Conservation (phyloP, 306 rosid species). For the Chamaecrista fasciculata region DNA sequence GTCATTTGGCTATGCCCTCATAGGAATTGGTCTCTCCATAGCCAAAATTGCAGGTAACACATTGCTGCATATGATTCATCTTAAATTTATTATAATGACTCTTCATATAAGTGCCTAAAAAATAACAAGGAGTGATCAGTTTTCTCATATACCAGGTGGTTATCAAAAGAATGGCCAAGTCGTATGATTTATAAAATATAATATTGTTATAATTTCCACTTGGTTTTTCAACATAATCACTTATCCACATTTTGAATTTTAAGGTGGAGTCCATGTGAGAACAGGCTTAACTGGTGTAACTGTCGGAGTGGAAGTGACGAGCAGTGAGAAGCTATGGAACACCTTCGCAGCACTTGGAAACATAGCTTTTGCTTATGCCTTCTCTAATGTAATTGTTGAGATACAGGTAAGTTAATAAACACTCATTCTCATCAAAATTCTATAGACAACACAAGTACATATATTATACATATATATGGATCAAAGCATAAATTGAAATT, state of each 20-base stretch:
- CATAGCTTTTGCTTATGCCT: slow-evolving; percentile 48
- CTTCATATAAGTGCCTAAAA: no score
- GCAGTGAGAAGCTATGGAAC: slow-evolving; percentile 31
- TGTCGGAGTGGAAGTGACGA: slow-evolving; percentile 39
- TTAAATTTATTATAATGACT: no score
- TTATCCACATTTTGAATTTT: neutral
- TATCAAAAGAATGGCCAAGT: no score
- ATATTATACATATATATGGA: no score
- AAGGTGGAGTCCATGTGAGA: slow-evolving; percentile 15
- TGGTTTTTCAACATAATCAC: no score
- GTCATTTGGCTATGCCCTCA: slow-evolving; percentile 43
- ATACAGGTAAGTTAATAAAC: slow-evolving; percentile 34
- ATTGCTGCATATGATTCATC: neutral
- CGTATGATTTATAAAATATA: no score
- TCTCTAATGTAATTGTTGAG: slow-evolving; percentile 30
- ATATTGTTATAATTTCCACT: no score
- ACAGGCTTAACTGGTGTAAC: slow-evolving; percentile 31
- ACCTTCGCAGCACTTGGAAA: slow-evolving; percentile 40
- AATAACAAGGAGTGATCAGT: no score
- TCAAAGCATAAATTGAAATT: neutral
- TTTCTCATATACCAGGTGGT: no score
- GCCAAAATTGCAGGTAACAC: slow-evolving; percentile 47
- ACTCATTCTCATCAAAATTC: neutral
- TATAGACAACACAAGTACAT: no score
- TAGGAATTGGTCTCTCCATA: slow-evolving; percentile 41